phyloP scores from a whole-genome alignment of 2,329 filamentous ascomycete genomes.

The Zymoseptoria passerinii region DNA sequence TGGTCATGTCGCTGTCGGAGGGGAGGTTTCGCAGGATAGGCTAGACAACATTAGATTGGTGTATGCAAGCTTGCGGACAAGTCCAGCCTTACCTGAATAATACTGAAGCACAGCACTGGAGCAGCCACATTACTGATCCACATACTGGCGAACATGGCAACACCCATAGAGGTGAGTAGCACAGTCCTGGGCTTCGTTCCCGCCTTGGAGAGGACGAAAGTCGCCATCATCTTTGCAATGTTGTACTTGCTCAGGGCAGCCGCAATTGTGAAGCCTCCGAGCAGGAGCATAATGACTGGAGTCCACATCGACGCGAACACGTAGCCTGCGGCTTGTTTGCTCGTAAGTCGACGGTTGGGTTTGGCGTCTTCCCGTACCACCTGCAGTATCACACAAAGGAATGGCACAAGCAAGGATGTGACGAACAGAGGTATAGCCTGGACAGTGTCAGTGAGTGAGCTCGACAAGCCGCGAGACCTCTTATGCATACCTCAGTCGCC shows the following conservation, averaged over 20 bases:
- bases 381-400: constrained; percentile 76
- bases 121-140: constrained; percentile 98
- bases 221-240: constrained; percentile 95
- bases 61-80: not conserved
- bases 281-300: constrained; percentile 93
- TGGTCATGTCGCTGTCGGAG: constrained; percentile 83
- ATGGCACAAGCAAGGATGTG: constrained; percentile 86
- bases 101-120: constrained; percentile 92
- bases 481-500: constrained; percentile 71
- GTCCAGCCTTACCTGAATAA: constrained; percentile 64
- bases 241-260: constrained; percentile 94
- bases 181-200: constrained; percentile 85
- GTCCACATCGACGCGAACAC: constrained; percentile 98
- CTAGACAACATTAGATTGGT: constrained; percentile 36
- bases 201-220: constrained; percentile 90
- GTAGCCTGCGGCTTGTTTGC: constrained; percentile 71
- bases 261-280: constrained; percentile 92
- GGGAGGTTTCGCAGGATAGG: constrained; percentile 91
- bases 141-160: constrained; percentile 96
- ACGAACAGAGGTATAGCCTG: constrained; percentile 94
- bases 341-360: constrained; percentile 61
- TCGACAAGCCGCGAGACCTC: not conserved
- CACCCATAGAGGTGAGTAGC: constrained; percentile 95
- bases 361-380: constrained; percentile 72
- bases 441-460: constrained; percentile 14